Conservation (phyloP, 305 asterid genomes). For the Solanum chacoense region DNA sequence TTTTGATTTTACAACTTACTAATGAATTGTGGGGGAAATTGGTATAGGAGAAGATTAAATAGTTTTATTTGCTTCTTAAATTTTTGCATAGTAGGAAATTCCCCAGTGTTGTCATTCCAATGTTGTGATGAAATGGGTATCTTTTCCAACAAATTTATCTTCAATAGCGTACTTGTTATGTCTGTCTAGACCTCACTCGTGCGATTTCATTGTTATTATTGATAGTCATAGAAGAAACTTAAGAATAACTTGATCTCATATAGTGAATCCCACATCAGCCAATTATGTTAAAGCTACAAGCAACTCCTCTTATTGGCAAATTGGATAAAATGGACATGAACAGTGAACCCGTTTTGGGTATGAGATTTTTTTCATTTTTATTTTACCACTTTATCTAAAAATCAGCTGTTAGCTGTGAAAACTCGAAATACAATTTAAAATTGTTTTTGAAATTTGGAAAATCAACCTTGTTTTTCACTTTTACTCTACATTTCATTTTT, state of each 20-base stretch:
- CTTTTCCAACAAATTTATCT: not conserved
- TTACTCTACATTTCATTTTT: too few relatives aligned
- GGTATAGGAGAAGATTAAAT: conserved; percentile 16
- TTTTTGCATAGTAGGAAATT: conserved; percentile 5
- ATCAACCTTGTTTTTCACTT: too few relatives aligned
- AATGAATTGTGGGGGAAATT: conserved; percentile 6
- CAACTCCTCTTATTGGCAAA: not conserved
- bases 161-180: not conserved
- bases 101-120: conserved; percentile 2
- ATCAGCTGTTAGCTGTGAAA: not conserved
- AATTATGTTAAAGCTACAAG: not conserved
- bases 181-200: rapidly evolving
- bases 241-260: not conserved
- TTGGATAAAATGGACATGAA: not conserved
- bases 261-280: not conserved
- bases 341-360: not conserved
- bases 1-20: not conserved
- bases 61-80: not conserved
- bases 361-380: not conserved
- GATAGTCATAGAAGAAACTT: not conserved
- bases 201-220: not conserved
- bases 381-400: not conserved
- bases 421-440: too few relatives aligned
- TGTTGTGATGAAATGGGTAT: not conserved
- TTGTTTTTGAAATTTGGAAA: too few relatives aligned